phyloP scores from a whole-genome alignment of 441 rosid genomes.

The Lepidium campestre region DNA sequence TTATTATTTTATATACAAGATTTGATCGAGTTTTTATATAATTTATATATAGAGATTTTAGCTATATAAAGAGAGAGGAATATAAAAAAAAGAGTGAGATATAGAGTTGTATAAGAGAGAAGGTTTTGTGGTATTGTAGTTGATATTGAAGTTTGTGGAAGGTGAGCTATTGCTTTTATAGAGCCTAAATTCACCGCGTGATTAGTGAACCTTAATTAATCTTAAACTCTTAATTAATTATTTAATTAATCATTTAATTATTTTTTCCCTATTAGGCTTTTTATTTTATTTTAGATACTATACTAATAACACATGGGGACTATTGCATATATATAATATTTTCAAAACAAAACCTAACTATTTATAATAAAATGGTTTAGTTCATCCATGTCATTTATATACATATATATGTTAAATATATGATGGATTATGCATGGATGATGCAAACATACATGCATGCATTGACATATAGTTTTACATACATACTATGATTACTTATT shows the following conservation, averaged over 20 bases:
- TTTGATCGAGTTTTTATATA: neutral
- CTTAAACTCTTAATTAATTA: slow-evolving; percentile 7
- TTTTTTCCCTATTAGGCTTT: neutral
- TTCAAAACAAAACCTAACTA: slow-evolving; percentile 13
- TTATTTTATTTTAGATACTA: neutral
- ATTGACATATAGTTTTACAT: neutral
- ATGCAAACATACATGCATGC: neutral
- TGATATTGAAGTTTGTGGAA: slow-evolving; percentile 33
- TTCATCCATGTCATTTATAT: neutral
- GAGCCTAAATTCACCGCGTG: slow-evolving; percentile 27
- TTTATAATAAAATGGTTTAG: neutral
- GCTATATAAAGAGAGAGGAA: slow-evolving; percentile 7
- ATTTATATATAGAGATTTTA: neutral
- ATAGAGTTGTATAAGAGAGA: slow-evolving; percentile 4
- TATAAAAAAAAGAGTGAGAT: slow-evolving; percentile 1
- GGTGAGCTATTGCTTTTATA: slow-evolving; percentile 48
- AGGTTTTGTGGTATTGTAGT: slow-evolving; percentile 2
- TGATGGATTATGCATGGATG: slow-evolving; percentile 1
- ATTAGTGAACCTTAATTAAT: slow-evolving; percentile 18
- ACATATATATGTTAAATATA: neutral
- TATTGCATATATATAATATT: neutral
- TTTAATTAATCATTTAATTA: slow-evolving; percentile 4
- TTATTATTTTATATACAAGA: neutral
- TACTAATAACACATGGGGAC: slow-evolving; percentile 12
- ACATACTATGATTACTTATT: no score